Base-by-base conservation (phyloP, 2,329 filamentous ascomycete genomes). In the Herpotrichia juniperi region DNA sequence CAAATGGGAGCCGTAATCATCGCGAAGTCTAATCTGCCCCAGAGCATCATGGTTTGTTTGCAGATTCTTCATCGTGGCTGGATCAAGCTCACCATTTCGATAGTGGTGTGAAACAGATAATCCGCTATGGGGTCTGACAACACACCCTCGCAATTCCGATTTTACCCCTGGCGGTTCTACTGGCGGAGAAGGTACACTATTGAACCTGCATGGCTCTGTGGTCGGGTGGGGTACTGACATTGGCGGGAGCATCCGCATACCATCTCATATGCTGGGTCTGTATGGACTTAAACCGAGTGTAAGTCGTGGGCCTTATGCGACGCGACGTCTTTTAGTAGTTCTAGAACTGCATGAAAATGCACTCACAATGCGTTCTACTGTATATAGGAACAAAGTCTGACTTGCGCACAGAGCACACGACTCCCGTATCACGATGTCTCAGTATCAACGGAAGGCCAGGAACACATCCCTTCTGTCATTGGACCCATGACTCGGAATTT, bases 371-470 rank as follows among this genome's bases (percentile, higher is more conserved):
- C n/a, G n/a, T n/a, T n/a, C n/a, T n/a, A n/a, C n/a, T n/a, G n/a
- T n/a, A n/a, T n/a, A n/a, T n/a, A n/a, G 26, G 26, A 30, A 8
- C 26, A 30, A 30, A 30, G 24, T 24, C 46, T 50, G 34, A 54
- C 45, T 39, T 1, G n/a, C n/a, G n/a, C n/a, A 24, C 26, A 86
- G 83, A 86, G 81, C 56, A 75, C 76, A 2, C 78, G 85, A 5
- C 63, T 87, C 0, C 83, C 85, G 0, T 87, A 87, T 45, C 63
- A 77, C 11, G 84, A 83, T 0, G 82, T 85, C 0, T 76, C 82
- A 0, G 84, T 87, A 0, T 86, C 84, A 0, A 86, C 82, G 0
- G 83, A 87, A 34, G 84, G 85, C 2, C 85, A 87, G 60, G 83
- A 87, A 50, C 84, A 87, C 66, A 81, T 87, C 0, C 84, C 84